Evolutionary conservation across 2,329 filamentous ascomycete species (phyloP).

Genomic region (Phymatotrichopsis omnivora): DNA sequence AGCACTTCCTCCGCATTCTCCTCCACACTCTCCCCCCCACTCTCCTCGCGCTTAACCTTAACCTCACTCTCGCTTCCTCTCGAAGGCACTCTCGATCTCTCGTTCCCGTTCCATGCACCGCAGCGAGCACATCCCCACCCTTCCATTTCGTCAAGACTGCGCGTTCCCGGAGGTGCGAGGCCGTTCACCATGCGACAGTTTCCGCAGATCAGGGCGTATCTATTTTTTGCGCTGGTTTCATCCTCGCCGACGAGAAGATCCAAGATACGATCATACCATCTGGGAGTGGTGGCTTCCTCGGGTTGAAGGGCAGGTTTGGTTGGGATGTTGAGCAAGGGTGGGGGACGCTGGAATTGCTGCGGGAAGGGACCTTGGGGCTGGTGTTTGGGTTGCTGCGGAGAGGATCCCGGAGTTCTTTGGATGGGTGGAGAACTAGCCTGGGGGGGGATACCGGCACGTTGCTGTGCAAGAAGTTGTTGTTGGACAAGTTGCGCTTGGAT

Average conservation of each 20-base stretch:
- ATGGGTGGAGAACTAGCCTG: too few relatives aligned
- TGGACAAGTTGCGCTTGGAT: conserved; percentile 22
- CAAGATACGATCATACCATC: conserved; percentile 92
- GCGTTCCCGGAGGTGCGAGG: conserved; percentile 81
- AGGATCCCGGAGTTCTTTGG: conserved; percentile 19
- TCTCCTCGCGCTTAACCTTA: not conserved
- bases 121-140: conserved; percentile 86
- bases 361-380: conserved; percentile 7
- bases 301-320: conserved; percentile 29
- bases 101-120: conserved; percentile 67
- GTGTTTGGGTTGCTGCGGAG: conserved; percentile 11
- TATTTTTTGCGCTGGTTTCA: conserved; percentile 83
- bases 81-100: conserved; percentile 52
- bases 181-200: conserved; percentile 85
- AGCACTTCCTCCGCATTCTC: not conserved
- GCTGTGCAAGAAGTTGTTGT: conserved; percentile 23
- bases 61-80: conserved; percentile 38
- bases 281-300: conserved; percentile 38
- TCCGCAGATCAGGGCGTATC: conserved; percentile 74
- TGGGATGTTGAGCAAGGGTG: conserved; percentile 27
- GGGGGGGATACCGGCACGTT: conserved; percentile 10
- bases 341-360: conserved; percentile 39
- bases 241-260: conserved; percentile 91
- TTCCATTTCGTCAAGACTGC: conserved; percentile 66
- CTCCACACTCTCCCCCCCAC: not conserved